Conservation (phyloP, 495 filamentous ascomycete genomes). For the Lasiosphaeris hirsuta region DNA sequence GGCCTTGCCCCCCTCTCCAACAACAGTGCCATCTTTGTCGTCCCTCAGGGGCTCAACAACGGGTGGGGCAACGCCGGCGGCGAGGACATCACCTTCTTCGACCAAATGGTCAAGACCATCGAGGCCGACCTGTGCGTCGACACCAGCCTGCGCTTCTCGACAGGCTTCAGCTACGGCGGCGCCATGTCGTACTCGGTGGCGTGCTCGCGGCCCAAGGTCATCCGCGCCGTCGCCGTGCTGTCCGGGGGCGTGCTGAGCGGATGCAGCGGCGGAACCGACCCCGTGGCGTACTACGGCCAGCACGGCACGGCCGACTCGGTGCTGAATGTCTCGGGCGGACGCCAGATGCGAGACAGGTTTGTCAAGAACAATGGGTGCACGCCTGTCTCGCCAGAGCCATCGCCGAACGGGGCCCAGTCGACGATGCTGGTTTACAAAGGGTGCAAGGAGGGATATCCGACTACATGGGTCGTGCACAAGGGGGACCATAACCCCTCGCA, state of each 20-base stretch:
- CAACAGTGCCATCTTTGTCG: conserved; percentile 43
- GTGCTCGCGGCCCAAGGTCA: conserved; percentile 37
- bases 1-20: conserved; percentile 37
- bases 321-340: conserved; percentile 34
- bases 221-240: conserved; percentile 44
- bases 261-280: conserved; percentile 40
- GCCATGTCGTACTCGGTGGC: conserved; percentile 48
- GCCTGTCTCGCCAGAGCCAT: conserved; percentile 9
- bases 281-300: conserved; percentile 45
- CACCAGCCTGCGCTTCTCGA: conserved; percentile 42
- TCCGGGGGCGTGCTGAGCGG: conserved; percentile 35
- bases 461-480: conserved; percentile 28
- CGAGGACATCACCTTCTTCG: conserved; percentile 44
- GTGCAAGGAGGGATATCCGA: conserved; percentile 30
- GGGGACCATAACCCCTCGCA: conserved; percentile 31
- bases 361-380: conserved; percentile 41
- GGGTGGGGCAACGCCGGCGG: conserved; percentile 46
- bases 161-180: conserved; percentile 50
- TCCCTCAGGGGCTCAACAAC: conserved; percentile 44
- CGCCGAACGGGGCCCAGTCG: conserved; percentile 20
- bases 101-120: conserved; percentile 34
- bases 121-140: conserved; percentile 46
- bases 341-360: conserved; percentile 37
- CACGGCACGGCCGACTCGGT: conserved; percentile 42
- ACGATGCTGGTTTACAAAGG: conserved; percentile 32